Percentiles rank a stretch among this genome's conserved stretches.
Evolutionary conservation across 208 protist species (phyloP).

Genomic region (Leishmania gerbilli): DNA sequence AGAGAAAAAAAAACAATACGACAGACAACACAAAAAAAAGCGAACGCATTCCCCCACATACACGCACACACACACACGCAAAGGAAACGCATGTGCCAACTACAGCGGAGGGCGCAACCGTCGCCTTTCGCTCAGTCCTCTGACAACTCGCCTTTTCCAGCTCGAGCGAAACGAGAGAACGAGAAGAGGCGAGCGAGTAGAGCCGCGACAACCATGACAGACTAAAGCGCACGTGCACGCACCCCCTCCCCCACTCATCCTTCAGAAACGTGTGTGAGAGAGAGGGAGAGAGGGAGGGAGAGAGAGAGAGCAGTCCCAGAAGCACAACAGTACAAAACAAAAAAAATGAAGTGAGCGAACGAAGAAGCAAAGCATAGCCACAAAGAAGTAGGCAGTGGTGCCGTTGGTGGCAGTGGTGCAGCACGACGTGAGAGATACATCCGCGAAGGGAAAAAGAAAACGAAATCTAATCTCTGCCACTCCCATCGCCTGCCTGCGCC

Average conservation of each 20-base stretch:
- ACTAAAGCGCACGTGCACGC: neutral
- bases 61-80: neutral
- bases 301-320: neutral
- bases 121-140: neutral
- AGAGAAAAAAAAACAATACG: neutral
- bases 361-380: neutral
- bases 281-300: too few species aligned
- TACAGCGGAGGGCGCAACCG: neutral
- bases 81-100: neutral
- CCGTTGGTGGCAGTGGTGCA: neutral
- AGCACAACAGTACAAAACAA: neutral
- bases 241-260: neutral
- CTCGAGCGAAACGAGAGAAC: slow-evolving; percentile 1
- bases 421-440: neutral
- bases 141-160: neutral
- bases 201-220: neutral
- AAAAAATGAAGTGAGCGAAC: neutral
- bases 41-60: neutral
- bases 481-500: neutral
- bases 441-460: neutral
- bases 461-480: neutral
- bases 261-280: neutral
- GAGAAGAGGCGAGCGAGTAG: neutral
- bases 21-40: neutral
- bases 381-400: neutral